A percentile compares a stretch with the other conserved stretches of the same genome.
These are phyloP conservation scores for Plasmodium vinckei DNA, from an alignment of 169 alveolate species.

Conservation along the genomic window DNA sequence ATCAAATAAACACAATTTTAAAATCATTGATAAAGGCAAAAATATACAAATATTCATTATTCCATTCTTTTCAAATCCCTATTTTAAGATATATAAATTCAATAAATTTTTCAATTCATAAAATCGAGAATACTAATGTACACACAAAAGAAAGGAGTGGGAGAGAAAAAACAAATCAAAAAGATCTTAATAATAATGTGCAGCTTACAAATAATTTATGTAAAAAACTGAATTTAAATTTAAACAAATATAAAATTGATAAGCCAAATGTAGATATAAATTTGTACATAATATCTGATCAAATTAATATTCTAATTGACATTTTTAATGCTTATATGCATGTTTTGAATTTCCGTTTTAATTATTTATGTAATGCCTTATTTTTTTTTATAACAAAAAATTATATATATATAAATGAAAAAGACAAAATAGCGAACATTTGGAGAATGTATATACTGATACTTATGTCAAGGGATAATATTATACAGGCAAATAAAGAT, in stretches of 20 bases:
- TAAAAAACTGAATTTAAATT: conserved; percentile 1
- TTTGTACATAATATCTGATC: conserved; percentile 38
- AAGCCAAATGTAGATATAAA: neutral
- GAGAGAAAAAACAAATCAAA: conserved; percentile 4
- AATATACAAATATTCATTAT: conserved; percentile 46
- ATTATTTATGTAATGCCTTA: conserved; percentile 25
- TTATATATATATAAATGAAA: conserved; percentile 21
- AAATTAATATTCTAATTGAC: conserved; percentile 22
- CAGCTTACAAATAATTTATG: neutral
- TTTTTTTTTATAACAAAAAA: conserved; percentile 60
- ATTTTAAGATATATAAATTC: conserved; percentile 55
- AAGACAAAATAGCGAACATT: conserved; percentile 4
- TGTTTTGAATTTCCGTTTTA: conserved; percentile 9
- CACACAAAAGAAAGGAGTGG: neutral
- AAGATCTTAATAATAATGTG: too few species aligned
- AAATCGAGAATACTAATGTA: neutral
- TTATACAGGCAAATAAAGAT: too few species aligned
- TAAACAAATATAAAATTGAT: neutral
- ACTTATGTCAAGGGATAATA: too few species aligned
- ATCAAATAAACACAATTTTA: conserved; percentile 65
- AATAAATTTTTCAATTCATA: conserved; percentile 7
- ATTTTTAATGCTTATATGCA: conserved; percentile 40
- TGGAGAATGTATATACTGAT: conserved; percentile 27
- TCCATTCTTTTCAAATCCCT: conserved; percentile 43
- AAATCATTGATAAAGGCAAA: conserved; percentile 46